Base-by-base conservation (phyloP, 2,329 filamentous ascomycete species). In the Fonsecaea pugnacius region DNA sequence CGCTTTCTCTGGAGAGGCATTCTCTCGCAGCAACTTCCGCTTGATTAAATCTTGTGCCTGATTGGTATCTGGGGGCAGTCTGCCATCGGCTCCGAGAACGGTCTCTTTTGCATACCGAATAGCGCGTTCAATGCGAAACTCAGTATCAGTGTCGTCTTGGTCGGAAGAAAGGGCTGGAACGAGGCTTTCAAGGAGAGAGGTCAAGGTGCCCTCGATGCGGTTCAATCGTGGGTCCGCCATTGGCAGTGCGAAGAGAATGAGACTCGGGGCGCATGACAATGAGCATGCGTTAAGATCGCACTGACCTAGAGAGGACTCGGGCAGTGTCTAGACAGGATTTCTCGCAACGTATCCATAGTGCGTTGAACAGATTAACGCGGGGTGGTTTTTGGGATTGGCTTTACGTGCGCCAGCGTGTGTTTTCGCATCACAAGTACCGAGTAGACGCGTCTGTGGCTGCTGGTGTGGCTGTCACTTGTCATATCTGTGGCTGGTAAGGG, bases 41-140 rank as follows among this genome's bases (percentile, higher is more conserved):
- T 94, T 95, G 77, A 99, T 97, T 72, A 96, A 80, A 75, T 97
- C 92, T 33, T 91, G 91, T 60, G 93, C 92, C 82, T 97, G 93
- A 75, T 96, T 94, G 69, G 96, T 89, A 71, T 82, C 82, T 64
- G 75, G 38, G 12, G 69, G 69, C 33, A 70, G 67, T 59, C 59
- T 59, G 27, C 46, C 21, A 18, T 63, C 60, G 6, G 68, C 60
- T 71, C 73, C 75, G 73, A 76, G 79, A 67, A 83, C 79, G 57
- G 79, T 78, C 54, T 77, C 77, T 66, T 77, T 78, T 48, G 84
- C 84, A 68, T 82, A 78, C 21, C 83, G 78, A 63, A 83, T 79
- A 30, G 84, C 83, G 68, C 86, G 83, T 68, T 91, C 86, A 73
- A 91, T 87, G 67, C 89, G 86, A 71, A 89, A 82, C 73, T 92